Percentiles rank a stretch among this genome's conserved stretches.
Evolutionary conservation across 345 rosid species (phyloP).

Genomic region (Populus simonii): DNA sequence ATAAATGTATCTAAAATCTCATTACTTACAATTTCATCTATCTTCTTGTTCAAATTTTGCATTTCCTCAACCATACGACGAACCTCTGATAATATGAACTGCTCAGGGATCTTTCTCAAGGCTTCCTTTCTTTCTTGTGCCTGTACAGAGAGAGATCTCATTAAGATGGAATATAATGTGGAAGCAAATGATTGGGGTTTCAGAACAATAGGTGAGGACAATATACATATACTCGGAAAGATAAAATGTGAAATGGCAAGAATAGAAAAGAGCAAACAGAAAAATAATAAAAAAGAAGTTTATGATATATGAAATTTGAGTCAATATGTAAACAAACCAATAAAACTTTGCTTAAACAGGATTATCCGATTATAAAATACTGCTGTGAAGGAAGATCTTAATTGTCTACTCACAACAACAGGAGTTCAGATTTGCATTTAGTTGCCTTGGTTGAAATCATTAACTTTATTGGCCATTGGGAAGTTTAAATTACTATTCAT

Average conservation of each 20-base stretch:
- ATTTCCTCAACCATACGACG: constrained; percentile 91
- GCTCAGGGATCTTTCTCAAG: constrained; percentile 76
- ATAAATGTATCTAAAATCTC: background rate
- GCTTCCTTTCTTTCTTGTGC: constrained; percentile 65
- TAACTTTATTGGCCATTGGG: too few relatives aligned
- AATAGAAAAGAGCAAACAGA: too few relatives aligned
- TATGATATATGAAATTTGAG: too few relatives aligned
- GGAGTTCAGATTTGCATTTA: background rate
- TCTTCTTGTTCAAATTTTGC: constrained; percentile 69
- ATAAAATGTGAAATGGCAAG: too few relatives aligned
- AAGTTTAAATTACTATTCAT: too few relatives aligned
- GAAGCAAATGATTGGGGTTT: background rate
- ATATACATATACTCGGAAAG: too few relatives aligned
- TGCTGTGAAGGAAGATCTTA: background rate
- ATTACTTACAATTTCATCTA: constrained; percentile 76
- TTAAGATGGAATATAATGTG: background rate
- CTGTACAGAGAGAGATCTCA: constrained; percentile 35
- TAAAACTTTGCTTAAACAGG: background rate
- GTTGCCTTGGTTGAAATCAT: background rate
- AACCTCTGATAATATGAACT: constrained; percentile 65
- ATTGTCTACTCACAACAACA: background rate
- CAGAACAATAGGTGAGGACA: background rate
- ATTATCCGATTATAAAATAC: background rate
- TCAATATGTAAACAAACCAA: background rate
- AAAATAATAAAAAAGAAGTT: too few relatives aligned